Evolutionary conservation across 2,329 filamentous ascomycete species (phyloP).

Genomic region (Venturia effusa): DNA sequence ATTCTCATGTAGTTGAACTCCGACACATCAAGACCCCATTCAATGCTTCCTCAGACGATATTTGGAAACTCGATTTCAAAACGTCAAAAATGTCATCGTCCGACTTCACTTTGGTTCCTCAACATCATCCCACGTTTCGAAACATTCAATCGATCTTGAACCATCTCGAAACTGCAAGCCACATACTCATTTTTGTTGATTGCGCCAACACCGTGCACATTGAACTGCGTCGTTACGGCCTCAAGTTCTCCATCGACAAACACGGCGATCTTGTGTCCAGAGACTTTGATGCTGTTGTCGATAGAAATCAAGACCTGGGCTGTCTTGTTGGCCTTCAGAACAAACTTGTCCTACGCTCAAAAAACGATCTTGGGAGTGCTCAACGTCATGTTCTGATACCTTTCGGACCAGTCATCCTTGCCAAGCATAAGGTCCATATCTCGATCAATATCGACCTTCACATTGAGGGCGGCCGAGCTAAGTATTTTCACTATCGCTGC

Average conservation of each 20-base stretch:
- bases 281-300: conserved; percentile 26
- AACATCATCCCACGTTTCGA: background rate
- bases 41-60: conserved; percentile 20
- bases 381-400: conserved; percentile 39
- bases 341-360: conserved; percentile 44
- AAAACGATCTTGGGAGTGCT: conserved; percentile 28
- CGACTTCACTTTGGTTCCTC: conserved; percentile 5
- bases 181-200: conserved; percentile 14
- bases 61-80: conserved; percentile 31
- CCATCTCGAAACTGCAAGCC: conserved; percentile 41
- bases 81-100: background rate
- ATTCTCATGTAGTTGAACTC: conserved; percentile 38
- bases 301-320: conserved; percentile 47
- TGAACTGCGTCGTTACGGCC: background rate
- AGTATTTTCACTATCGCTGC: conserved; percentile 32
- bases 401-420: conserved; percentile 25
- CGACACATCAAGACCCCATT: conserved; percentile 33
- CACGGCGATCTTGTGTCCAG: conserved; percentile 16
- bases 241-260: conserved; percentile 26
- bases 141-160: conserved; percentile 41
- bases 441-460: conserved; percentile 34
- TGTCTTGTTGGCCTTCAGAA: conserved; percentile 48
- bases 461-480: conserved; percentile 16
- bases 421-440: conserved; percentile 20
- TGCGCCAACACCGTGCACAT: conserved; percentile 29